Evolutionary conservation across 129 eudicot species (phyloP).

Genomic region (Dittrichia graveolens): DNA sequence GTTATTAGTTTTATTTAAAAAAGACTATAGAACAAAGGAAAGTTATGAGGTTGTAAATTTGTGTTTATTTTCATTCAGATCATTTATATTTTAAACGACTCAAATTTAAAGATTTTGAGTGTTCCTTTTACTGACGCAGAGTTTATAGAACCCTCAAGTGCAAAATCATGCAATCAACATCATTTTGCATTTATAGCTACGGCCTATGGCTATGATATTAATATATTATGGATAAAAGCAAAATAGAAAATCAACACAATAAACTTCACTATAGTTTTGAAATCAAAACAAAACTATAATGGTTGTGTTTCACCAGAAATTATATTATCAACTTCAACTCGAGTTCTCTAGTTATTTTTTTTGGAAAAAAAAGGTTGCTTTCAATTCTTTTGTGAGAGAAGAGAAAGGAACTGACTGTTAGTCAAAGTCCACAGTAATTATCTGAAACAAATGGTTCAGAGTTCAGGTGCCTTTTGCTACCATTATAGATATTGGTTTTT

Average conservation of each 20-base stretch:
- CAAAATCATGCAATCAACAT: not conserved
- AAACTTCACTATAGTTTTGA: not conserved
- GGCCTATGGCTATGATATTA: not conserved
- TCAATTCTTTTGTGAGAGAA: not conserved
- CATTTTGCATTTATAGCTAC: not conserved
- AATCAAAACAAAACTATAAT: conserved; percentile 5
- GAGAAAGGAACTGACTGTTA: not conserved
- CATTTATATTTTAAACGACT: not conserved
- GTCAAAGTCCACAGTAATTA: not conserved
- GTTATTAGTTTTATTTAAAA: not conserved
- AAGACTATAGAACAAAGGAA: not conserved
- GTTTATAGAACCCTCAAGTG: not conserved
- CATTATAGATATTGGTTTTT: too few species aligned
- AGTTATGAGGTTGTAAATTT: not conserved
- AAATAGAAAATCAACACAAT: not conserved
- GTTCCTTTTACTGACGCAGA: not conserved
- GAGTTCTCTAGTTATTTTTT: not conserved
- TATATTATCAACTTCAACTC: not conserved
- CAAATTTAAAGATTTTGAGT: not conserved
- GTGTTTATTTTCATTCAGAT: not conserved
- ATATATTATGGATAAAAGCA: not conserved
- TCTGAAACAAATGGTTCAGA: not conserved
- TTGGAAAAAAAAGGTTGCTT: not conserved
- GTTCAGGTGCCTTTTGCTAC: not conserved
- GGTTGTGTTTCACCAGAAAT: not conserved